Evolutionary conservation across 2,329 filamentous ascomycete species (phyloP).

Genomic region (Emydomyces testavorans): DNA sequence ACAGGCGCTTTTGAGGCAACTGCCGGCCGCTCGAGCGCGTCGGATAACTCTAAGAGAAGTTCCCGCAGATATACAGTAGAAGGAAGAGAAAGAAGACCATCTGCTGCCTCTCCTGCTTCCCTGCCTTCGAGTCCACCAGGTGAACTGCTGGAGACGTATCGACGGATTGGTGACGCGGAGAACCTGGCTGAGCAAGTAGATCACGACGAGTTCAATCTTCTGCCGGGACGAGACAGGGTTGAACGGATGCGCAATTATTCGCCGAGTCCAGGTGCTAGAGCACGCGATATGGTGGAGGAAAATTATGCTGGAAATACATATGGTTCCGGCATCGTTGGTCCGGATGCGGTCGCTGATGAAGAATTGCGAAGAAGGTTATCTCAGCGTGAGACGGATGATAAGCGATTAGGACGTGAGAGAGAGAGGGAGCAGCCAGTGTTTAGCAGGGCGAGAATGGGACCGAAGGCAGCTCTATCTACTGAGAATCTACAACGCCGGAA

Average conservation of each 20-base stretch:
- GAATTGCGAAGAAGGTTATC: conserved; percentile 26
- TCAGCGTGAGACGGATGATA: conserved; percentile 30
- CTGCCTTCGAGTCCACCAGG: conserved; percentile 28
- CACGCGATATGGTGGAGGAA: conserved; percentile 3
- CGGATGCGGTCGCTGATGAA: conserved; percentile 26
- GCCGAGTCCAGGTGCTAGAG: conserved; percentile 19
- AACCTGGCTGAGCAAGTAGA: conserved; percentile 23
- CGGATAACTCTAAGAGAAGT: conserved; percentile 21
- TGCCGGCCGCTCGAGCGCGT: conserved; percentile 20
- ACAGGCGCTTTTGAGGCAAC: conserved; percentile 32
- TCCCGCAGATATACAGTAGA: conserved; percentile 19
- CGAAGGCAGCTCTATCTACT: conserved; percentile 23
- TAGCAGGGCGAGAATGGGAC: conserved; percentile 29
- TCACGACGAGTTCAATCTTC: conserved; percentile 22
- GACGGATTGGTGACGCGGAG: conserved; percentile 30
- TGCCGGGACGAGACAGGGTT: conserved; percentile 12
- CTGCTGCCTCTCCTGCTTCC: conserved; percentile 25
- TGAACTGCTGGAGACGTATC: conserved; percentile 32
- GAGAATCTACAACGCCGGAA: conserved; percentile 31
- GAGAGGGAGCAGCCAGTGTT: conserved; percentile 32
- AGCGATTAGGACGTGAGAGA: conserved; percentile 31
- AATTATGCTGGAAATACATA: conserved; percentile 13
- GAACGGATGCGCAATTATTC: conserved; percentile 21
- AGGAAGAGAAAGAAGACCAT: conserved; percentile 18
- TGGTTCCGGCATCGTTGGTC: background rate